A percentile compares a stretch with the other conserved stretches of the same genome.
phyloP scores from a whole-genome alignment of 2,329 filamentous ascomycete genomes.

The Oidium heveae region DNA sequence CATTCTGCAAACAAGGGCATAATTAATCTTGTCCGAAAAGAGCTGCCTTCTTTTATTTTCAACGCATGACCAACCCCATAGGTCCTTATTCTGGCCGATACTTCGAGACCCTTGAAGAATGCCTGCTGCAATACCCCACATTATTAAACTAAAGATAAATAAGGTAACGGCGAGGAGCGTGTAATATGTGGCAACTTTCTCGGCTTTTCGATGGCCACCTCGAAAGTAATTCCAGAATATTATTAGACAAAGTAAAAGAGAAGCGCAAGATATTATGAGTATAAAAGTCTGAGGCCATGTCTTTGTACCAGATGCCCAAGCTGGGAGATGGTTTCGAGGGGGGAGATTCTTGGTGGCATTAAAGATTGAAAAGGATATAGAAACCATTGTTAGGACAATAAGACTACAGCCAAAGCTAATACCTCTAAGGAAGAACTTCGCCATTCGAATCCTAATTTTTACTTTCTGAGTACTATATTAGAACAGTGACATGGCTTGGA shows the following conservation, averaged over 20 bases:
- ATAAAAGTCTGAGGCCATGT: conserved; percentile 79
- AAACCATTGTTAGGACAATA: conserved; percentile 77
- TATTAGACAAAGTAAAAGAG: conserved; percentile 50
- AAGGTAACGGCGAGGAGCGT: conserved; percentile 79
- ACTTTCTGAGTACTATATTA: conserved; percentile 38
- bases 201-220: conserved; percentile 66
- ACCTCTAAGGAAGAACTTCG: conserved; percentile 81
- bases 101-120: conserved; percentile 57
- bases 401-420: conserved; percentile 94
- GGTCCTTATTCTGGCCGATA: conserved; percentile 53
- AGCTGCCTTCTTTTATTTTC: conserved; percentile 59
- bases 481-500: conserved; percentile 15
- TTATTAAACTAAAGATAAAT: conserved; percentile 77
- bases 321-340: conserved; percentile 50
- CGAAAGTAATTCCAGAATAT: conserved; percentile 73
- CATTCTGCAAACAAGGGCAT: conserved; percentile 74
- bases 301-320: conserved; percentile 61
- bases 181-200: conserved; percentile 89
- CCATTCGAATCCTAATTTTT: conserved; percentile 72
- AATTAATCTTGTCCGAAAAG: conserved; percentile 61
- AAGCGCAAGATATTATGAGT: conserved; percentile 54
- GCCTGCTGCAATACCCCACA: conserved; percentile 75
- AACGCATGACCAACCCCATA: conserved; percentile 97
- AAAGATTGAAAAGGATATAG: conserved; percentile 78
- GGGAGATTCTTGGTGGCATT: conserved; percentile 58